Base-by-base conservation (phyloP, 495 filamentous ascomycete species). In the Bathelium albidoporum region DNA sequence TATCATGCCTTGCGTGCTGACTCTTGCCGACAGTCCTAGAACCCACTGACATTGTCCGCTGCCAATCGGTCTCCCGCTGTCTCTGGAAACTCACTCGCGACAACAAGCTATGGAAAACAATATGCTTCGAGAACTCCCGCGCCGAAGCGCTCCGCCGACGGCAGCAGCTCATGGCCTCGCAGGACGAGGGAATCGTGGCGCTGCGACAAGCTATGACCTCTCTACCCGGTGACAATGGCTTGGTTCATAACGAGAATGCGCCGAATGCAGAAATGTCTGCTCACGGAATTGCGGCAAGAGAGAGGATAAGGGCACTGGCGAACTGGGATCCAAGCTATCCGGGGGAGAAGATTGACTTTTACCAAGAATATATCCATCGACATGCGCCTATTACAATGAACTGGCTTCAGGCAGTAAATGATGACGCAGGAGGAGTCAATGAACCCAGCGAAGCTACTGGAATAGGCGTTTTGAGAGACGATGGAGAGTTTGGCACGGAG, bases 311-410 rank as follows among this genome's bases (percentile, higher is more conserved):
- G 75, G 83, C 76, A 64, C 81, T 88, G 59, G 85, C 84, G 4
- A 89, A 87, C 65, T 95, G 91, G 91, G 90, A 96, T 65, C 89
- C 89, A 1, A 82, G 83, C 3, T 87, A 87, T 63, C 84, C 87
- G 16, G 74, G 76, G 14, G 87, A 89, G 71, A 76, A 76, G 41
- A 77, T 89, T 16, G 82, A 89, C 59, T 96, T 89, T 86, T 96
- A 95, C 67, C 83, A 87, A 59, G 91, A 96, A 73, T 96, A 89
- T 72, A 87, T 93, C 65, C 89, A 90, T 29, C 80, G 91, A 26
- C 82, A 94, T 76, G 90, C 83, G 0, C 86, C 89, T 0, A 80
- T 91, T 32, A 81, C 79, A 5, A 74, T 89, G 32, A 87, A 80
- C 67, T 96, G 91, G 91, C 77, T 93, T 55, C 82, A 89, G 67